phyloP scores from a whole-genome alignment of 73 alveolate species.

The Breviolum minutum region DNA sequence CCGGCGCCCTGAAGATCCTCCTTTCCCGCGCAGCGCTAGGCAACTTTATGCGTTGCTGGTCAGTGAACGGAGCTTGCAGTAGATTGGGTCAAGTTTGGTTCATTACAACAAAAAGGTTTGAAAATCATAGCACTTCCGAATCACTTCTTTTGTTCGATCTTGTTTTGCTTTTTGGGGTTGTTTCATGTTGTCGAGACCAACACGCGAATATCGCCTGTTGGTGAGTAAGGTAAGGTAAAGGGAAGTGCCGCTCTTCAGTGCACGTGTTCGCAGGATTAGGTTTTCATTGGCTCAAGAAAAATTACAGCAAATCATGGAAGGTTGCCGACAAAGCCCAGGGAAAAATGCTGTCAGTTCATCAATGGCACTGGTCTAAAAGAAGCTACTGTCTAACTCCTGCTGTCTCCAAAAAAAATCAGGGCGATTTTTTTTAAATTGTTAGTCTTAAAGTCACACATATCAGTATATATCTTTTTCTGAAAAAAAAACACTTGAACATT shows the following conservation, averaged over 20 bases:
- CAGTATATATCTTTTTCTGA: neutral
- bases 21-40: slow-evolving; percentile 37
- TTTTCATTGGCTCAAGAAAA: neutral
- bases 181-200: too few relatives aligned
- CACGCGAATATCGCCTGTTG: too few relatives aligned
- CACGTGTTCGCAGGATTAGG: neutral
- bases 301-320: neutral
- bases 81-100: too few relatives aligned
- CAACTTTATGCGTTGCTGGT: slow-evolving; percentile 38
- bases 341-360: neutral
- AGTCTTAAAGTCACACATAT: neutral
- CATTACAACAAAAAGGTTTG: too few relatives aligned
- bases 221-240: too few relatives aligned
- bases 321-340: neutral
- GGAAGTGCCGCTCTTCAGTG: neutral
- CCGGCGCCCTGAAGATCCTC: slow-evolving; percentile 63
- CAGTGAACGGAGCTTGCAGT: neutral
- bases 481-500: neutral
- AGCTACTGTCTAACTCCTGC: neutral
- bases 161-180: too few relatives aligned
- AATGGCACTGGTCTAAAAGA: neutral
- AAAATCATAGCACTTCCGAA: too few relatives aligned
- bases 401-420: neutral
- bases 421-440: neutral
- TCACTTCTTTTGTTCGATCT: too few relatives aligned